Evolutionary conservation across 140 eudicot genomes (phyloP).

Genomic region (Stevia rebaudiana): DNA sequence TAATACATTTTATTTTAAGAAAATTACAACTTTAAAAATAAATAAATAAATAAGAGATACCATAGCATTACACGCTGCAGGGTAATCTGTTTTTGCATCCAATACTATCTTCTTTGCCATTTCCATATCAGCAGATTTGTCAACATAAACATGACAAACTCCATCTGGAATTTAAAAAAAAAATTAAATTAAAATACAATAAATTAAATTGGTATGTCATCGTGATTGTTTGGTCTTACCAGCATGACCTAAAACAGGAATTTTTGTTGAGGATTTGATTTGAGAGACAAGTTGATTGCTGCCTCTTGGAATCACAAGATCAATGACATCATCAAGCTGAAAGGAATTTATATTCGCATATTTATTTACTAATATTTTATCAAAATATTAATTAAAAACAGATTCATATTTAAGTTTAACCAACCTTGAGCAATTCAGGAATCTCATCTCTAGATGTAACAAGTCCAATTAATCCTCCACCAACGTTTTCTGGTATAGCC

Average conservation of each 20-base stretch:
- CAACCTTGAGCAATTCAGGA: constrained; percentile 90
- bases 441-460: constrained; percentile 95
- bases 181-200: constrained; percentile 7
- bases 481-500: constrained; percentile 76
- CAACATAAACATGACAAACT: constrained; percentile 93
- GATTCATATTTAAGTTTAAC: constrained; percentile 14
- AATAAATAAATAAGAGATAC: constrained; percentile 31
- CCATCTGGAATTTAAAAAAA: constrained; percentile 60
- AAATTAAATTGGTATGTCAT: constrained; percentile 9
- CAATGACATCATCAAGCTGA: constrained; percentile 99
- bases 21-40: neutral
- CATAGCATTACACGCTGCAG: constrained; percentile 99
- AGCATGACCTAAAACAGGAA: constrained; percentile 96
- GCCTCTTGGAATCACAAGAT: constrained; percentile 99
- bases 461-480: constrained; percentile 78
- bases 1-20: neutral
- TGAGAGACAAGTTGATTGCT: constrained; percentile 96
- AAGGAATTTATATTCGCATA: constrained; percentile 10
- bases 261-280: constrained; percentile 91
- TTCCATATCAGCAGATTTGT: constrained; percentile 81
- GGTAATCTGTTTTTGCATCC: constrained; percentile 94
- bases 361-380: neutral
- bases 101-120: constrained; percentile 83
- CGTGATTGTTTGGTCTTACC: constrained; percentile 42
- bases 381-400: neutral